Base-by-base conservation (phyloP, 768 basidiomycete species). In the Tephrocybe sp. region DNA sequence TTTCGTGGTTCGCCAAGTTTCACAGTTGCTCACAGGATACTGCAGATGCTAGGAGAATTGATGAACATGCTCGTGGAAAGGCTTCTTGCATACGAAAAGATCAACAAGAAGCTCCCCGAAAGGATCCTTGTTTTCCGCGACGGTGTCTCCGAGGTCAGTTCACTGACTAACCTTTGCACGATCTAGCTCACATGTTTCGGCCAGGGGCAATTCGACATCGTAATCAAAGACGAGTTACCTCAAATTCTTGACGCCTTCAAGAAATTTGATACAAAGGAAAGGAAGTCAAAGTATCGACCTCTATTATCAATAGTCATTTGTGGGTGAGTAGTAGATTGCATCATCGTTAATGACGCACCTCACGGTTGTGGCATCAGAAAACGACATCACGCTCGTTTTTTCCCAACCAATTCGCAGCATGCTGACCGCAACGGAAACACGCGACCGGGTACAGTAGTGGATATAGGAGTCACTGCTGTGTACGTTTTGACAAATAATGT, bases 91-190 rank as follows among this genome's bases (percentile, higher is more conserved):
- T 92, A 79, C 57, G 71, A 80, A 56, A 70, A 65, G 63, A 80
- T 74, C 62, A 87, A 79, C 55, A 77, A 66, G 51, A 48, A 59
- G 0, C 72, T 92, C 1, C 91, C 91, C 0, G 76, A 83, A 1
- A 76, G 89, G 3, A 74, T 93, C 5, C 68, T 86, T 31, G 73
- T 92, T 6, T 93, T 83, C 59, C 82, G 91, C 13, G 89, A 92
- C 65, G 91, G 90, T 35, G 88, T 91, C 3, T 90, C 88, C 1
- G 87, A 88, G 74, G 89, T 85, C 51, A 11, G 77, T 61, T 5
- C 19, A 35, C 22, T 32, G 13, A 41, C 4, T 10, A 39, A 10
- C 23, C 23, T 39, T 19, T 38, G n/a, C 34, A 14, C 11, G 22
- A 13, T 20, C n/a, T 17, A 36, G 54, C 40, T 54, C 48, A 38